phyloP scores from a whole-genome alignment of 169 alveolate genomes.

The Cryptosporidium ubiquitum region DNA sequence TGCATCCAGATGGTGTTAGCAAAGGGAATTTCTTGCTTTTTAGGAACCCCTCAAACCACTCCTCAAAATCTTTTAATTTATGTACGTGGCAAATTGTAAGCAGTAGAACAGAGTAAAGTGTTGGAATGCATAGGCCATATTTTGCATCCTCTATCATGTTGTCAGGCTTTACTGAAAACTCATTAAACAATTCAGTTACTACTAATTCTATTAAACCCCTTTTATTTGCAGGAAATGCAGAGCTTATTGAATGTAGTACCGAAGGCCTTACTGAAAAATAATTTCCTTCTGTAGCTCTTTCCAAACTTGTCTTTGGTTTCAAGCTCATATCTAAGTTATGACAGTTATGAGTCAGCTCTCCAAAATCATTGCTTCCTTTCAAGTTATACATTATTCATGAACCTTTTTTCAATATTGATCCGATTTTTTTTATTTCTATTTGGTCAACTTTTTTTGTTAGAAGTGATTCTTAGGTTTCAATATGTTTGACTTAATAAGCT shows the following conservation, averaged over 20 bases:
- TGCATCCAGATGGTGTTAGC: conserved; percentile 68
- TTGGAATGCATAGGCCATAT: conserved; percentile 57
- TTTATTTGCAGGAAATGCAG: conserved; percentile 66
- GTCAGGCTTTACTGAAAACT: conserved; percentile 57
- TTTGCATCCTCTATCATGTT: conserved; percentile 48
- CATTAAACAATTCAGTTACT: conserved; percentile 34
- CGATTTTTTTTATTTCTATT: no score
- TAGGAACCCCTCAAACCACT: conserved; percentile 63
- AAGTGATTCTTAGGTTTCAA: neutral
- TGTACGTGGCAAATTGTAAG: conserved; percentile 63
- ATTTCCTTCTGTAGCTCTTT: neutral
- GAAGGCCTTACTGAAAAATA: conserved; percentile 53
- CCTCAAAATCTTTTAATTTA: conserved; percentile 50
- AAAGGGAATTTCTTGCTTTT: conserved; percentile 52
- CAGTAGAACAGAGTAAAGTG: conserved; percentile 43
- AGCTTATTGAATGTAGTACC: conserved; percentile 34
- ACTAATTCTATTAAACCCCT: conserved; percentile 47
- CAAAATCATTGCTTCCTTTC: conserved; percentile 1
- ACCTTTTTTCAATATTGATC: neutral
- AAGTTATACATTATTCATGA: neutral
- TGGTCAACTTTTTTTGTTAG: neutral
- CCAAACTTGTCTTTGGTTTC: neutral
- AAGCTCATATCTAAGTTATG: neutral
- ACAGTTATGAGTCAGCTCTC: neutral
- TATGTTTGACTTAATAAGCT: neutral